Base-by-base conservation (phyloP, 2,329 filamentous ascomycete genomes). In the Scortechinia acanthostroma region DNA sequence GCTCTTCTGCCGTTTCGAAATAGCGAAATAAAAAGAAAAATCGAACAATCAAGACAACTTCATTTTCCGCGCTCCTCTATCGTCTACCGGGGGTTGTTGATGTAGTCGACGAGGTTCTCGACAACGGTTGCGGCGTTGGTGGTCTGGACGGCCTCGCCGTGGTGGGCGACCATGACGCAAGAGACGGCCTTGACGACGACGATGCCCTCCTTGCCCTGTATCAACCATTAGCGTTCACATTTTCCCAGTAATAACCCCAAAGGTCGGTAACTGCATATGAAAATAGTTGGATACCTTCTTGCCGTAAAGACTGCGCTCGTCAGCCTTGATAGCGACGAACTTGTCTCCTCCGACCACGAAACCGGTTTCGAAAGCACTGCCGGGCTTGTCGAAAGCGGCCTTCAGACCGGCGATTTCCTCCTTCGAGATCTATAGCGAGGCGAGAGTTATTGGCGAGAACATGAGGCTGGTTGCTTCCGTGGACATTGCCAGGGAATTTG, bases 161-260 rank as follows among this genome's bases (percentile, higher is more conserved):
- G 89, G 73, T 95, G 89, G 55, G 81, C 86, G 62, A 98, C 70
- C 61, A 98, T 79, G 63, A 97, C 83, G 55, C 90, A 88, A 69
- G 94, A 85, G 59, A 76, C 83, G 58, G 91, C 94, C 76, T 94
- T 95, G 68, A 83, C 83, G 56, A 93, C 79, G 60, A 85, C 74
- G 58, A 95, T 69, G 53, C 93, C 93, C 61, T 84, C 79, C 62
- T 84, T 88, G 56, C 87, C 89, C 83, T 88, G 50, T 46, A 42
- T 13, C 13, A 30, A 30, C n/a, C n/a, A n/a, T 30, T 30, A 30
- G 25, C n/a, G 25, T 30, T 10, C n/a, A 10, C 25, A 30, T 30
- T 30, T 10, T 30, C 10, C 25, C 25, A 30, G 25, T 30, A 10
- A 30, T 30, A n/a, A 30, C 10, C 10, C 25, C 10, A 10, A 30